Conservation (phyloP, 352 stramenopile species). For the Phytophthora nicotianae region DNA sequence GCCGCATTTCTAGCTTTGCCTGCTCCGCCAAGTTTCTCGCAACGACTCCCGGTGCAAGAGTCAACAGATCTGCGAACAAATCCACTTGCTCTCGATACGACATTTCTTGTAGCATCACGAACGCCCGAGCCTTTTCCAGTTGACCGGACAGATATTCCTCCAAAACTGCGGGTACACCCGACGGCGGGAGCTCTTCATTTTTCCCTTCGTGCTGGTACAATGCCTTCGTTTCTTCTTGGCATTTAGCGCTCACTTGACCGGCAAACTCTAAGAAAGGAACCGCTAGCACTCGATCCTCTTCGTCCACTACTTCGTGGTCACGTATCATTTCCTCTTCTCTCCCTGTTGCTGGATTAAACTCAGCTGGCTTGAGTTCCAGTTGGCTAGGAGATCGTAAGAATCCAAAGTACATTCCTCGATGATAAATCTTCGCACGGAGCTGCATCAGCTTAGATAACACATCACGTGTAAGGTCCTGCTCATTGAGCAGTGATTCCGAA, state of each 20-base stretch:
- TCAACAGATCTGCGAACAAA: constrained; percentile 62
- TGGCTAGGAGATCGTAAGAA: constrained; percentile 63
- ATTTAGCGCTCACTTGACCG: constrained; percentile 58
- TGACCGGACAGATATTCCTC: constrained; percentile 74
- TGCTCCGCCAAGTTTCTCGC: constrained; percentile 45
- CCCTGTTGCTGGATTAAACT: constrained; percentile 30
- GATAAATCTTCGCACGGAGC: constrained; percentile 63
- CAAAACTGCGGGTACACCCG: constrained; percentile 68
- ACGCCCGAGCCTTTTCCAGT: constrained; percentile 61
- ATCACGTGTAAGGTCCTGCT: constrained; percentile 14
- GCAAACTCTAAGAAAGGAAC: constrained; percentile 60
- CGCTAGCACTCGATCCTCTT: constrained; percentile 33
- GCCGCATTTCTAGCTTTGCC: constrained; percentile 24
- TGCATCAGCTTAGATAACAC: constrained; percentile 52
- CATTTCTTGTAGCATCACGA: constrained; percentile 57
- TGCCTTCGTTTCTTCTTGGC: constrained; percentile 56
- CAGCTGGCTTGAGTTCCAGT: constrained; percentile 41
- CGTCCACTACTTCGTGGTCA: constrained; percentile 51
- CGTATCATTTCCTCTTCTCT: constrained; percentile 33
- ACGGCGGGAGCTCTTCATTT: constrained; percentile 64
- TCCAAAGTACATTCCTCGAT: constrained; percentile 66
- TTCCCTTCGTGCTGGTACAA: constrained; percentile 71
- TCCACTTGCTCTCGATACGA: constrained; percentile 68
- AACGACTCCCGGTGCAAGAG: constrained; percentile 50
- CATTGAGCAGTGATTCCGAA: neutral